Conservation (phyloP, 352 stramenopile genomes). For the Albugo candida region DNA sequence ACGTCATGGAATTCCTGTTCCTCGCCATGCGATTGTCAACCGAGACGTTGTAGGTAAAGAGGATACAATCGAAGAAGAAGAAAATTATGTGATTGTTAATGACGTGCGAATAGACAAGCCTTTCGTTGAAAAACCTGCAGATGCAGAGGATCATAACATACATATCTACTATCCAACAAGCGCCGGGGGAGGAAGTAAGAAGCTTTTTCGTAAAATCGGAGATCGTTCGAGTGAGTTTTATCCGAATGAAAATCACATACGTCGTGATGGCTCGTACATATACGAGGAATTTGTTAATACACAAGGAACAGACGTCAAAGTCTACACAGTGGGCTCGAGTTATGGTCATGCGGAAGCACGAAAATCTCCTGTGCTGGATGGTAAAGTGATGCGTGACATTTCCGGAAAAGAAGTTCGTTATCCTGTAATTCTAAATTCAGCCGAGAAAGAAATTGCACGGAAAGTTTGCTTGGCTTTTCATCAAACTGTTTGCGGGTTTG, state of each 20-base stretch:
- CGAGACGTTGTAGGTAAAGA: conserved; percentile 71
- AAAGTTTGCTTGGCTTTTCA: conserved; percentile 90
- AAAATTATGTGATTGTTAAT: conserved; percentile 83
- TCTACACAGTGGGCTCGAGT: conserved; percentile 95
- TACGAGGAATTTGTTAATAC: conserved; percentile 99
- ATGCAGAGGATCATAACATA: conserved; percentile 99
- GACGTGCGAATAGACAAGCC: conserved; percentile 96
- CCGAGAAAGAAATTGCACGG: conserved; percentile 97
- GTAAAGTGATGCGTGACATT: conserved; percentile 81
- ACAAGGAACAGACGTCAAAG: conserved; percentile 99
- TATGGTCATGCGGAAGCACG: conserved; percentile 98
- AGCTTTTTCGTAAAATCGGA: conserved; percentile 96
- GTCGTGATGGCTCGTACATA: conserved; percentile 89
- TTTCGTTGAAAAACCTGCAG: conserved; percentile 98
- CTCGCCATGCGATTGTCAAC: conserved; percentile 89
- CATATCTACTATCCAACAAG: conserved; percentile 99
- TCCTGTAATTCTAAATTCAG: conserved; percentile 95
- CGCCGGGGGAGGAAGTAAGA: conserved; percentile 95
- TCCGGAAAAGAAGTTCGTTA: conserved; percentile 98
- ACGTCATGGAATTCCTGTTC: conserved; percentile 88
- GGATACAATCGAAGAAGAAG: conserved; percentile 50
- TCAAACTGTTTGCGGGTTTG: conserved; percentile 98
- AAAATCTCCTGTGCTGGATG: conserved; percentile 97
- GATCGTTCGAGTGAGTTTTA: conserved; percentile 92
- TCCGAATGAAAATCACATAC: conserved; percentile 90